Evolutionary conservation across 2,329 filamentous ascomycete species (phyloP).

Genomic region (Plectosphaerella plurivora): DNA sequence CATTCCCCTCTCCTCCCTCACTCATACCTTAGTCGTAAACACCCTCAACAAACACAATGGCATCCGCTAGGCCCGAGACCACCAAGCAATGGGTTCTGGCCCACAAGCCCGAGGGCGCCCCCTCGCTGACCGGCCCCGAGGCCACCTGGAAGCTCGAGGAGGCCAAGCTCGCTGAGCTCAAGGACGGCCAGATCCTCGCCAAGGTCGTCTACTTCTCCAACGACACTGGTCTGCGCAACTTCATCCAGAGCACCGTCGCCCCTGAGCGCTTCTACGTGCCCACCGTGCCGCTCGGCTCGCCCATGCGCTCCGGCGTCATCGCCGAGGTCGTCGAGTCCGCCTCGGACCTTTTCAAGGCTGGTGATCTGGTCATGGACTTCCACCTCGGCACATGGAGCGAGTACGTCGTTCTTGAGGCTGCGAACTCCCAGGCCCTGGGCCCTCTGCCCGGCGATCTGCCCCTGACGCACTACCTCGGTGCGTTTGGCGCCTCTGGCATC

Average conservation of each 20-base stretch:
- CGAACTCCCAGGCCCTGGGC: slow-evolving; percentile 39
- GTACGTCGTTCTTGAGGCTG: slow-evolving; percentile 53
- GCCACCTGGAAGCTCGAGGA: slow-evolving; percentile 44
- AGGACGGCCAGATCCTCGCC: slow-evolving; percentile 61
- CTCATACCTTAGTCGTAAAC: too few species aligned
- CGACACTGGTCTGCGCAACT: slow-evolving; percentile 66
- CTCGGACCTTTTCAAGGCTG: slow-evolving; percentile 47
- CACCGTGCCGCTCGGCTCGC: slow-evolving; percentile 62
- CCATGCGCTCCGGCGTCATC: slow-evolving; percentile 62
- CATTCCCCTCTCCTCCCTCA: too few species aligned
- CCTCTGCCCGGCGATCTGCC: slow-evolving; percentile 34
- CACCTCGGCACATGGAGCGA: slow-evolving; percentile 61
- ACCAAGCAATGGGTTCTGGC: slow-evolving; percentile 54
- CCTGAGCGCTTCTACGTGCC: slow-evolving; percentile 57
- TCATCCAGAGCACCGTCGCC: slow-evolving; percentile 11
- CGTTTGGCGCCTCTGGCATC: slow-evolving; percentile 62
- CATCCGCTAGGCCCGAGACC: slow-evolving; percentile 15
- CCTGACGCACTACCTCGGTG: slow-evolving; percentile 57
- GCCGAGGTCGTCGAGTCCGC: slow-evolving; percentile 59
- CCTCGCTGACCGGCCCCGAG: slow-evolving; percentile 65
- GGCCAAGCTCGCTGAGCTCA: slow-evolving; percentile 46
- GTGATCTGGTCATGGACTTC: slow-evolving; percentile 46
- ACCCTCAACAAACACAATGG: slow-evolving; percentile 28
- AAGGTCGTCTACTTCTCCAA: slow-evolving; percentile 61
- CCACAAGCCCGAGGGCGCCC: slow-evolving; percentile 55